Evolutionary conservation across 192 early-diverging fungal species (phyloP).

Genomic region (Rhizoclosmatium globosum): DNA sequence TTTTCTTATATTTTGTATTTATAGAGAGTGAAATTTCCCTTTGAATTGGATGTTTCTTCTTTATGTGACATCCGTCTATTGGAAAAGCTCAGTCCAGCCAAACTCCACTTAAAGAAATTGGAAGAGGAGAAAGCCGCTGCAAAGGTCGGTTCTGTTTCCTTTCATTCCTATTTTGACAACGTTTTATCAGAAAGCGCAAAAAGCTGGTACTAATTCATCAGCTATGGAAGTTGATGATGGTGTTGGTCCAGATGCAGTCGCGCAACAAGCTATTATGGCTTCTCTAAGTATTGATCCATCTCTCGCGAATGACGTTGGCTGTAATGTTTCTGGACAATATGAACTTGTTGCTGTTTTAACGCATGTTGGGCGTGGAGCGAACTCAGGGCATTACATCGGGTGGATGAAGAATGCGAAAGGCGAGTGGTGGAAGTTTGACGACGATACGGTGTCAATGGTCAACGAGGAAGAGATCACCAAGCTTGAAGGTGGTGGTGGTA

Average conservation of each 20-base stretch:
- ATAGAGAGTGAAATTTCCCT: constrained; percentile 89
- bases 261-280: constrained; percentile 30
- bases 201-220: constrained; percentile 8
- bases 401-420: constrained; percentile 81
- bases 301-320: constrained; percentile 80
- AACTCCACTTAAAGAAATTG: constrained; percentile 67
- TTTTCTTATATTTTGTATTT: background rate
- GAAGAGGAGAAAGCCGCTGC: constrained; percentile 69
- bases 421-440: constrained; percentile 76
- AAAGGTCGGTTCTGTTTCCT: background rate
- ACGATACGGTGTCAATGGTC: constrained; percentile 90
- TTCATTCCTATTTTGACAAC: background rate
- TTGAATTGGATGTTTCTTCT: constrained; percentile 88
- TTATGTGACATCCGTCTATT: constrained; percentile 87
- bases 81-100: constrained; percentile 68
- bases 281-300: constrained; percentile 49
- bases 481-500: constrained; percentile 85
- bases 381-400: constrained; percentile 93
- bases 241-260: constrained; percentile 33
- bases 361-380: constrained; percentile 91
- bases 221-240: constrained; percentile 42
- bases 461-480: constrained; percentile 87
- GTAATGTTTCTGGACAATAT: constrained; percentile 89
- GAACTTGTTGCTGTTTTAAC: constrained; percentile 94
- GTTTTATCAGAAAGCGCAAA: constrained; percentile 12